A percentile compares a stretch with the other conserved stretches of the same genome.
Conservation (phyloP, 768 basidiomycete species). For the Phylloporus sp. region DNA sequence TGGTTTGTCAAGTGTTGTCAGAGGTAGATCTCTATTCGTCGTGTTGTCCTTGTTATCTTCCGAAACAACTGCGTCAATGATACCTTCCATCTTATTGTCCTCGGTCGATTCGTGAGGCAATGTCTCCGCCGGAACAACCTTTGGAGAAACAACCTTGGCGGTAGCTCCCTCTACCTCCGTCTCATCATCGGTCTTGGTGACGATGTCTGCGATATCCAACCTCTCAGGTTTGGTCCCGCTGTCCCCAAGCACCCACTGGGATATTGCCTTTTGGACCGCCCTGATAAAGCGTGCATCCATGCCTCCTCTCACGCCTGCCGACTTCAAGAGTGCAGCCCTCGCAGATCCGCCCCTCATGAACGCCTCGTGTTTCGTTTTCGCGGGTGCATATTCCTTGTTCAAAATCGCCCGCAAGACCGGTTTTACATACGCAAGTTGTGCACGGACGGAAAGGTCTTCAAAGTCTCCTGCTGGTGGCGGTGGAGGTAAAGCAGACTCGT, state of each 20-base stretch:
- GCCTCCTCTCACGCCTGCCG: slow-evolving; percentile 34
- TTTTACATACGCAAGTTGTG: slow-evolving; percentile 64
- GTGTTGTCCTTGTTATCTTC: neutral
- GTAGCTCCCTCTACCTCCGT: neutral
- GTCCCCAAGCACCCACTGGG: slow-evolving; percentile 25
- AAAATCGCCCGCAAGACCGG: slow-evolving; percentile 58
- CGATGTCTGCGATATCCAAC: slow-evolving; percentile 1
- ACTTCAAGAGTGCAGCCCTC: slow-evolving; percentile 33
- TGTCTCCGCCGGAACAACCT: neutral
- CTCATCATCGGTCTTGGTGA: neutral
- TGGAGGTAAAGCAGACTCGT: slow-evolving; percentile 24
- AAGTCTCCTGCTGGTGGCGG: slow-evolving; percentile 48
- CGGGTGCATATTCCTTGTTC: slow-evolving; percentile 51
- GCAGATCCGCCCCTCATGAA: slow-evolving; percentile 58
- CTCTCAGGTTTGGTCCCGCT: slow-evolving; percentile 8
- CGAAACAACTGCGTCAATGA: slow-evolving; percentile 3
- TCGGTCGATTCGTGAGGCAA: neutral
- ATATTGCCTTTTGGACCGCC: slow-evolving; percentile 30
- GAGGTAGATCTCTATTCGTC: neutral
- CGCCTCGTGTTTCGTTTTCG: slow-evolving; percentile 39
- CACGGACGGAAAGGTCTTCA: slow-evolving; percentile 41
- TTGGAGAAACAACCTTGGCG: neutral
- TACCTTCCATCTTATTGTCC: slow-evolving; percentile 18
- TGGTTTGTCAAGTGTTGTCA: slow-evolving; percentile 2
- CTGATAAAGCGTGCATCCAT: slow-evolving; percentile 36